Evolutionary conservation across 768 basidiomycete species (phyloP).

Genomic region (Naganishia vishniacii): DNA sequence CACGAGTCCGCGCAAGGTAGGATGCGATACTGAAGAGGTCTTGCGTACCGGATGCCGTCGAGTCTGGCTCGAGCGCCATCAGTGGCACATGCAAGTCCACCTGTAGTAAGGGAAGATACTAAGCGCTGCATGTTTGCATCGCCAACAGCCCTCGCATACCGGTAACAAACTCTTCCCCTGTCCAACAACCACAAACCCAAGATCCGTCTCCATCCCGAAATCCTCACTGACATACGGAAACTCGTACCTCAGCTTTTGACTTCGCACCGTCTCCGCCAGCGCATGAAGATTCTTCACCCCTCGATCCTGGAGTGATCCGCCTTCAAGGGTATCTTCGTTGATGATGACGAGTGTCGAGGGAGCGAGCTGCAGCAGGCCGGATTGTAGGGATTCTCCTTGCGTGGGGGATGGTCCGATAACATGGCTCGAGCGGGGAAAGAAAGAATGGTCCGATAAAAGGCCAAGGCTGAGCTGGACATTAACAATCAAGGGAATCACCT

Average conservation of each 20-base stretch:
- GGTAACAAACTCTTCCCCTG: slow-evolving; percentile 44
- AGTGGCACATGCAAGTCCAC: slow-evolving; percentile 29
- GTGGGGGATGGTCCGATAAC: slow-evolving; percentile 23
- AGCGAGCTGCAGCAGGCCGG: slow-evolving; percentile 43
- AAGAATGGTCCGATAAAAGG: slow-evolving; percentile 34
- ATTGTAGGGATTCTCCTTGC: slow-evolving; percentile 28
- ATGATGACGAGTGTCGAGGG: slow-evolving; percentile 37
- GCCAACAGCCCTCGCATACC: slow-evolving; percentile 28
- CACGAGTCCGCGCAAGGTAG: slow-evolving; percentile 21
- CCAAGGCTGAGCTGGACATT: slow-evolving; percentile 34
- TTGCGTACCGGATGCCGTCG: slow-evolving; percentile 25
- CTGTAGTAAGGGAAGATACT: slow-evolving; percentile 18
- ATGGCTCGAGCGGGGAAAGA: slow-evolving; percentile 27
- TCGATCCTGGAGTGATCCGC: slow-evolving; percentile 41
- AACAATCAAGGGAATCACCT: slow-evolving; percentile 32
- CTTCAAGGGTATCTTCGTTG: slow-evolving; percentile 43
- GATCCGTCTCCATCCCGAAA: slow-evolving; percentile 44
- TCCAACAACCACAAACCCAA: slow-evolving; percentile 36
- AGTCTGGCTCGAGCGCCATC: background rate
- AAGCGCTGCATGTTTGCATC: background rate
- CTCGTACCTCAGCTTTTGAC: slow-evolving; percentile 42
- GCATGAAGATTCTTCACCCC: slow-evolving; percentile 42
- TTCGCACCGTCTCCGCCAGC: slow-evolving; percentile 33
- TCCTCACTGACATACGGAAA: slow-evolving; percentile 44
- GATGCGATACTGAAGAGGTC: slow-evolving; percentile 25